phyloP scores from a whole-genome alignment of 2,329 filamentous ascomycete genomes.

The Fusarium beomiforme region DNA sequence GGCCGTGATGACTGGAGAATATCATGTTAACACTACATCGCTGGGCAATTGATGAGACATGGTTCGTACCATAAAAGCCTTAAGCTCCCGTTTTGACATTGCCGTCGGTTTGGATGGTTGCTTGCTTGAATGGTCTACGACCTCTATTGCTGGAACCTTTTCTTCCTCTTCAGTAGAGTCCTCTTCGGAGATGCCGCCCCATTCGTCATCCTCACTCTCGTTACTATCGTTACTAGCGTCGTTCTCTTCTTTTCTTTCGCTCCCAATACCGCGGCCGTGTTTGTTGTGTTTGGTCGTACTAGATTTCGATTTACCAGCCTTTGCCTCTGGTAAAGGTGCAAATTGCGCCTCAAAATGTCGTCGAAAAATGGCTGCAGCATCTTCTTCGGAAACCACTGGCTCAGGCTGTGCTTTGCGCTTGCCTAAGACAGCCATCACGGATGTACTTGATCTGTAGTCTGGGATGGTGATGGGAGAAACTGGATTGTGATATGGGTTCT shows the following conservation, averaged over 20 bases:
- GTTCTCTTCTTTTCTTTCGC: constrained; percentile 49
- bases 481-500: neutral
- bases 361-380: constrained; percentile 79
- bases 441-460: neutral
- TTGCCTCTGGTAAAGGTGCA: constrained; percentile 68
- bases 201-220: constrained; percentile 39
- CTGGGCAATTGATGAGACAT: neutral
- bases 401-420: constrained; percentile 58
- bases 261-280: constrained; percentile 40
- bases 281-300: constrained; percentile 42
- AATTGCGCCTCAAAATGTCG: constrained; percentile 91
- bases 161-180: constrained; percentile 39
- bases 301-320: constrained; percentile 41
- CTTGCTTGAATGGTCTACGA: constrained; percentile 67
- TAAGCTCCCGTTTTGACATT: constrained; percentile 75
- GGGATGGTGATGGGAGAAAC: neutral
- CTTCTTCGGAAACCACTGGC: constrained; percentile 52
- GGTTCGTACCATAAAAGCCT: constrained; percentile 76
- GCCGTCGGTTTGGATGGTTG: constrained; percentile 50
- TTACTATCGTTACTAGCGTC: constrained; percentile 37
- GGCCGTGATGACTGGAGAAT: constrained; percentile 58
- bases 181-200: constrained; percentile 44
- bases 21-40: constrained; percentile 6
- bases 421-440: constrained; percentile 56
- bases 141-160: constrained; percentile 58